Conservation (phyloP, 2,329 filamentous ascomycete genomes). For the Ilyonectria destructans region DNA sequence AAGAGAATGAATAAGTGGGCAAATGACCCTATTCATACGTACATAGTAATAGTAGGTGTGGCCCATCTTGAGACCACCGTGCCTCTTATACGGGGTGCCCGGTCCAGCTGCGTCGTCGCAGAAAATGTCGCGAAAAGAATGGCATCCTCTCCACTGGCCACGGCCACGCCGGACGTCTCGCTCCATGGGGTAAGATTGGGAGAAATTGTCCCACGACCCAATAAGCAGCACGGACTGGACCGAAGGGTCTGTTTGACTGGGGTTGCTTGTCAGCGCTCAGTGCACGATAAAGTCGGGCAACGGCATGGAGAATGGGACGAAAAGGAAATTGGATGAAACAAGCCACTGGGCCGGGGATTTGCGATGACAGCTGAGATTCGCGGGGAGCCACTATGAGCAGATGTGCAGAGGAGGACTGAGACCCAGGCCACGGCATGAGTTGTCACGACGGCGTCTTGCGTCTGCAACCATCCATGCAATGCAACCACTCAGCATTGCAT, state of each 20-base stretch:
- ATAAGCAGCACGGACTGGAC: slow-evolving; percentile 83
- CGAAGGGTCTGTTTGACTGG: slow-evolving; percentile 73
- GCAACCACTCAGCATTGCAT: slow-evolving; percentile 2
- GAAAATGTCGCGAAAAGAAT: slow-evolving; percentile 88
- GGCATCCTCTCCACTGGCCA: slow-evolving; percentile 89
- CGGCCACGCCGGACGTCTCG: slow-evolving; percentile 82
- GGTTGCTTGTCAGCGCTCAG: slow-evolving; percentile 48
- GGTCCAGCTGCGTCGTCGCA: slow-evolving; percentile 76
- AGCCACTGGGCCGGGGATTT: slow-evolving; percentile 40
- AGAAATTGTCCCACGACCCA: slow-evolving; percentile 97
- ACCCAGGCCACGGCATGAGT: neutral
- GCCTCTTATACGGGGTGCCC: slow-evolving; percentile 63
- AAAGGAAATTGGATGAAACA: slow-evolving; percentile 48
- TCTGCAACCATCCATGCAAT: neutral
- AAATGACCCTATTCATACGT: slow-evolving; percentile 56
- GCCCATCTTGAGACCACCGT: slow-evolving; percentile 91
- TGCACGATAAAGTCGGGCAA: slow-evolving; percentile 34
- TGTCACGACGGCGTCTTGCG: neutral
- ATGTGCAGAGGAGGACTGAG: neutral
- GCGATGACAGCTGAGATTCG: slow-evolving; percentile 37
- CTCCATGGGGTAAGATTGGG: slow-evolving; percentile 84
- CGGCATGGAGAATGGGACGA: slow-evolving; percentile 45
- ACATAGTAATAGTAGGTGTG: slow-evolving; percentile 97
- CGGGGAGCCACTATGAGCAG: slow-evolving; percentile 20
- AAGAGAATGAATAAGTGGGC: slow-evolving; percentile 23